These are phyloP conservation scores for Debaryomyces subglobosus DNA, from an alignment of 1,139 yeast species.

Conservation along the genomic window DNA sequence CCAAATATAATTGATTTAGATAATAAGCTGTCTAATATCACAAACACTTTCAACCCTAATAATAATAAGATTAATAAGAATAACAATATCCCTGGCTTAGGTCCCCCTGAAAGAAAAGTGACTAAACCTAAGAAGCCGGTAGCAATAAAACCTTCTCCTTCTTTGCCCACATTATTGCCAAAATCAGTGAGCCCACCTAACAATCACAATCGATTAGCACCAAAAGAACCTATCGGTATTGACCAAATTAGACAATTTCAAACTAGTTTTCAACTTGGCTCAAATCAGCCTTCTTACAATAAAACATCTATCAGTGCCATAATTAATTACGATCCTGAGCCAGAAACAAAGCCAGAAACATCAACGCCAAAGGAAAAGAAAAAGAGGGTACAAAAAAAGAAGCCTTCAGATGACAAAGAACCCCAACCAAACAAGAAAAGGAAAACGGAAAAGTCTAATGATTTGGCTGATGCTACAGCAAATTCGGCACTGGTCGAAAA, in stretches of 20 bases:
- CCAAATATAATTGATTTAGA: constrained; percentile 6
- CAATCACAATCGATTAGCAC: background rate
- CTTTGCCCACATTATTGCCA: constrained; percentile 17
- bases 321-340: constrained; percentile 38
- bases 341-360: constrained; percentile 12
- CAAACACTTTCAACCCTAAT: background rate
- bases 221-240: constrained; percentile 3
- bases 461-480: background rate
- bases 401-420: constrained; percentile 14
- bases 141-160: constrained; percentile 7
- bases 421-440: constrained; percentile 16
- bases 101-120: constrained; percentile 1
- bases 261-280: constrained; percentile 29
- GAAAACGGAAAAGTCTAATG: constrained; percentile 7
- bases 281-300: constrained; percentile 19
- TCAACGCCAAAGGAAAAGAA: constrained; percentile 18
- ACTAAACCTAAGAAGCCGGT: constrained; percentile 4
- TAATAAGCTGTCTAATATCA: background rate
- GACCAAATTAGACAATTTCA: constrained; percentile 37
- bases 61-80: background rate
- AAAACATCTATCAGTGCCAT: constrained; percentile 43
- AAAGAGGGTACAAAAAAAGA: constrained; percentile 16
- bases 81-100: constrained; percentile 6
- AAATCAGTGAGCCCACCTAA: constrained; percentile 13
- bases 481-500: background rate